Conservation (phyloP, 768 basidiomycete species). For the Leccinum fibrillosum region DNA sequence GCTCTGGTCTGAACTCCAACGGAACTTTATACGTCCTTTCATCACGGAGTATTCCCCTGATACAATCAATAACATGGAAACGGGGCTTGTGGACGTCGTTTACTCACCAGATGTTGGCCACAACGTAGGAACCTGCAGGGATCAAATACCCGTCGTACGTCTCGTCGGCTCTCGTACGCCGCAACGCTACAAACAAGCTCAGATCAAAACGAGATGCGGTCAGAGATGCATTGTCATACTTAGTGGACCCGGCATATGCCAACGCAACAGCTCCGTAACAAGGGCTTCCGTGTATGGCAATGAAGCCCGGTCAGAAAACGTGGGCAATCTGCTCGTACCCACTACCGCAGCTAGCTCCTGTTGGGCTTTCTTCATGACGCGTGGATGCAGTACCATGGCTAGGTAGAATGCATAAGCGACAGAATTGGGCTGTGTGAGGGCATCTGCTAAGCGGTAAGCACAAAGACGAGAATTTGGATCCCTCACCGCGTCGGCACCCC, state of each 20-base stretch:
- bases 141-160: slow-evolving; percentile 22
- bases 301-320: slow-evolving; percentile 20
- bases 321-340: slow-evolving; percentile 20
- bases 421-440: slow-evolving; percentile 11
- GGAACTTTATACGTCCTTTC: slow-evolving; percentile 16
- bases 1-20: slow-evolving; percentile 21
- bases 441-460: neutral
- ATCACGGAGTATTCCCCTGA: slow-evolving; percentile 21
- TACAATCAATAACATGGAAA: neutral
- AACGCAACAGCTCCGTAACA: slow-evolving; percentile 24
- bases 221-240: neutral
- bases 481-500: slow-evolving; percentile 23
- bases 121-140: slow-evolving; percentile 13
- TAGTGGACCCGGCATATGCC: slow-evolving; percentile 18
- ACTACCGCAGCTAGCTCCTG: slow-evolving; percentile 26
- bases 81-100: neutral
- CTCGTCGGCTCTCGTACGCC: slow-evolving; percentile 9
- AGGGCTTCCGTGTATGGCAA: slow-evolving; percentile 7
- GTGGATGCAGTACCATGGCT: slow-evolving; percentile 31
- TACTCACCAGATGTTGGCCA: slow-evolving; percentile 19
- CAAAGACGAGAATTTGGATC: rapidly evolving
- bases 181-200: slow-evolving; percentile 1
- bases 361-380: slow-evolving; percentile 24
- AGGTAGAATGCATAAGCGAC: slow-evolving; percentile 16
- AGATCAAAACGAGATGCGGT: neutral